Conservation (phyloP, 345 rosid genomes). For the Jatropha curcas region DNA sequence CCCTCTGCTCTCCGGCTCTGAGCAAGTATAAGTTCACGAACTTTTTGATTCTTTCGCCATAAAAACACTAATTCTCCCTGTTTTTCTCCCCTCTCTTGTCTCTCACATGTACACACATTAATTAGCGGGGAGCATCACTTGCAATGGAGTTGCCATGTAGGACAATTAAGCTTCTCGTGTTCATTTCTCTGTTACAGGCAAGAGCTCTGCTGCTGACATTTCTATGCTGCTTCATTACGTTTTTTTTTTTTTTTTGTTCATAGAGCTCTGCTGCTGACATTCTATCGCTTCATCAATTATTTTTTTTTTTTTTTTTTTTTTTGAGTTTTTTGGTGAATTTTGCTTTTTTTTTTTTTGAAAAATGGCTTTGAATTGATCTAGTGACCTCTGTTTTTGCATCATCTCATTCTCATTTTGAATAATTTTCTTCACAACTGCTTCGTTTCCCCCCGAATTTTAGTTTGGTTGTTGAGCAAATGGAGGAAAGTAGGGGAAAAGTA, state of each 20-base stretch:
- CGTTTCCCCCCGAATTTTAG: neutral
- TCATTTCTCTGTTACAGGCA: slow-evolving; percentile 43
- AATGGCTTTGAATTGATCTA: neutral
- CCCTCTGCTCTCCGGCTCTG: neutral
- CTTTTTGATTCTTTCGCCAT: neutral
- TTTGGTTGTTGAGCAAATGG: neutral
- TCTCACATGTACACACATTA: neutral
- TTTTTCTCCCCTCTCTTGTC: neutral
- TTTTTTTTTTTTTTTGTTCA: neutral
- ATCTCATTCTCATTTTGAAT: neutral
- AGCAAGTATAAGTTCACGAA: slow-evolving; percentile 37
- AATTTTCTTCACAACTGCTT: neutral
- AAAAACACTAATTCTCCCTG: neutral
- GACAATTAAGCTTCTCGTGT: slow-evolving; percentile 27
- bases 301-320: neutral
- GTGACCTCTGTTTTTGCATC: neutral
- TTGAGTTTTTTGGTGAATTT: neutral
- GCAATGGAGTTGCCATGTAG: slow-evolving; percentile 26
- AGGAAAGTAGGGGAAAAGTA: neutral
- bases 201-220: slow-evolving; percentile 10
- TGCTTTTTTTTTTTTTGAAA: too few relatives aligned
- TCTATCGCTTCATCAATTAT: neutral
- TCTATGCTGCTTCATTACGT: neutral
- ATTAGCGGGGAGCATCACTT: neutral
- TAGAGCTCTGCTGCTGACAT: too few relatives aligned